Evolutionary conservation across 129 eudicot species (phyloP), one percentile per base, ranked within the genome.

Genomic region (Kitagawia praeruptora): DNA sequence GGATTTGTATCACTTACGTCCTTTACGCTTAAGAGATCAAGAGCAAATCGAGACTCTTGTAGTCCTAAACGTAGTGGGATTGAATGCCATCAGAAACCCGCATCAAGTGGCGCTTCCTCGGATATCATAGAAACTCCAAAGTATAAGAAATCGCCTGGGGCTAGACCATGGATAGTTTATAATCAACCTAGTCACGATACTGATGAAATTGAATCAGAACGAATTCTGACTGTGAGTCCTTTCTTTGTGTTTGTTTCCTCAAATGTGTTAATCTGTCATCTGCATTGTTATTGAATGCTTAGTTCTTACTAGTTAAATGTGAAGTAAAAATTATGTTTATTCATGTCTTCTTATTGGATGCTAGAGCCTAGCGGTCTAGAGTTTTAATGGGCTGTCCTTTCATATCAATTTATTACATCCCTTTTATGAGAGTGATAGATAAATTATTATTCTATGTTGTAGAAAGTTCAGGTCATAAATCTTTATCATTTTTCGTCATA

Each of bases 111-210:
- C 69, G 46, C 81, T 27, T 14, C 82, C 66, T 72, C 73, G 45
- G 80, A 74, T 61, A 77, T 39, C 16, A 47, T 49, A 76, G 86
- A 86, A 85, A 31, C 48, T 71, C 83, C 80, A 77, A 87, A 81
- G 76, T 83, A 87, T 51, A 87, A 89, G 80, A 79, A 80, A 37
- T 74, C 85, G 58, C 63, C 84, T 48, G 72, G 66, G 79, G 81
- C 49, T 69, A 85, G 92, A 80, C 91, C 94, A 5, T 91, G 94
- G 93, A 89, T 93, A 76, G 84, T 85, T 86, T 51, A 86, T 54
- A 86, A 81, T 80, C 85, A 83, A 64, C 78, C 53, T 44, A 75
- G 51, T 69, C 46, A 37, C 31, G 74, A 76, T 73, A 76, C 51
- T 71, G 82, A 85, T 77, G 81, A 87, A 51, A 66, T 71, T 39